phyloP scores from a whole-genome alignment of 192 early-diverging fungal species.

The Mortierella alpina region DNA sequence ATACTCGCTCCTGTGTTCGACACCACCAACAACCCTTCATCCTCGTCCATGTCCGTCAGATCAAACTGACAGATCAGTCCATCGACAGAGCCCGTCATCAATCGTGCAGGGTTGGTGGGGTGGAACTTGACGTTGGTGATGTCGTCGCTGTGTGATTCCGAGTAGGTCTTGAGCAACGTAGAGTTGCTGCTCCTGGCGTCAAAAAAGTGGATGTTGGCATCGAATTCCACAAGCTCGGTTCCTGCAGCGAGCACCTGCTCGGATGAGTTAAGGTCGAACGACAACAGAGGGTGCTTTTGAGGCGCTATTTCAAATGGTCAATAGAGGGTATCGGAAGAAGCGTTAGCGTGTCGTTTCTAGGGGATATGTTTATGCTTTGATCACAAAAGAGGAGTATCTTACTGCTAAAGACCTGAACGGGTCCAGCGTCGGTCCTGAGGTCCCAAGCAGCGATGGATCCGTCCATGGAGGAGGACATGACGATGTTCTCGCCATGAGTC shows the following conservation, averaged over 20 bases:
- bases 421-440: slow-evolving; percentile 61
- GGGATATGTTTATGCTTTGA: background rate
- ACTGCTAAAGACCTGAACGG: slow-evolving; percentile 70
- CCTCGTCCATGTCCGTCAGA: slow-evolving; percentile 80
- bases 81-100: slow-evolving; percentile 81
- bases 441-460: slow-evolving; percentile 75
- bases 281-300: slow-evolving; percentile 49
- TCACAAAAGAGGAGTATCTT: slow-evolving; percentile 31
- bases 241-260: slow-evolving; percentile 66
- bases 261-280: slow-evolving; percentile 64
- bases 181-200: slow-evolving; percentile 49
- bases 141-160: slow-evolving; percentile 81
- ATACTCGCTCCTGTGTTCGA: slow-evolving; percentile 87
- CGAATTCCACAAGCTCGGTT: slow-evolving; percentile 56
- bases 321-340: background rate
- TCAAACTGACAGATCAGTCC: slow-evolving; percentile 84
- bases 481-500: slow-evolving; percentile 60
- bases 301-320: slow-evolving; percentile 18
- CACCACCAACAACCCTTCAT: slow-evolving; percentile 86
- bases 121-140: slow-evolving; percentile 83
- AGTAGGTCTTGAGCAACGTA: slow-evolving; percentile 52
- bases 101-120: slow-evolving; percentile 56
- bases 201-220: slow-evolving; percentile 66
- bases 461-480: slow-evolving; percentile 75
- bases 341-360: background rate